These are phyloP conservation scores for Yarrowia sp. DNA, from an alignment of 805 yeast genomes.

Conservation along the genomic window DNA sequence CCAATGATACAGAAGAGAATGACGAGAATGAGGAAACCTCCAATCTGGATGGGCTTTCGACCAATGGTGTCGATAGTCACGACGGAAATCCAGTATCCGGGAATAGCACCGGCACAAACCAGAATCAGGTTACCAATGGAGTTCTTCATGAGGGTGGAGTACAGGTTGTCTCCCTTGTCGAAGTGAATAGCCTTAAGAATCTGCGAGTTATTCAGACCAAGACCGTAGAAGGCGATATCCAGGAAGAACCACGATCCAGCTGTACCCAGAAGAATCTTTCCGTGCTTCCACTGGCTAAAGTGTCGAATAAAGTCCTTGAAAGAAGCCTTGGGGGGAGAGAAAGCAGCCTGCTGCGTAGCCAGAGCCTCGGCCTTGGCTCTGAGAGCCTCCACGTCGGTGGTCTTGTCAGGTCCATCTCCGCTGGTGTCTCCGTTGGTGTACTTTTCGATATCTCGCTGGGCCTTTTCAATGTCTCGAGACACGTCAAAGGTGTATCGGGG, in stretches of 20 bases:
- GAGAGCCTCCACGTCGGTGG: constrained; percentile 1
- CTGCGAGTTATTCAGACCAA: constrained; percentile 54
- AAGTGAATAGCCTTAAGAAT: constrained; percentile 46
- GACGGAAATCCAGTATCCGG: constrained; percentile 59
- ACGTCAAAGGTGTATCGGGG: constrained; percentile 80
- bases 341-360: neutral
- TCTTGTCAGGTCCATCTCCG: neutral
- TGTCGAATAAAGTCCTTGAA: constrained; percentile 66
- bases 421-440: neutral
- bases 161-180: constrained; percentile 68
- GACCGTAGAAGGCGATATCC: constrained; percentile 63
- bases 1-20: constrained; percentile 54
- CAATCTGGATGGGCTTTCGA: constrained; percentile 54
- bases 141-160: constrained; percentile 45
- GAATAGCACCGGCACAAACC: constrained; percentile 84
- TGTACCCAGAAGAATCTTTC: constrained; percentile 63
- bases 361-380: constrained; percentile 4
- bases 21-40: constrained; percentile 56
- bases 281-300: constrained; percentile 81
- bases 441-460: constrained; percentile 40
- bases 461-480: constrained; percentile 50
- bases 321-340: constrained; percentile 70
- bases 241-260: constrained; percentile 59
- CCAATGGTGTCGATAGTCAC: constrained; percentile 55
- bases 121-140: constrained; percentile 85